Evolutionary conservation across 2,329 filamentous ascomycete species (phyloP), one percentile per base, ranked within the genome.

Genomic region (Phyllosticta capitalensis): DNA sequence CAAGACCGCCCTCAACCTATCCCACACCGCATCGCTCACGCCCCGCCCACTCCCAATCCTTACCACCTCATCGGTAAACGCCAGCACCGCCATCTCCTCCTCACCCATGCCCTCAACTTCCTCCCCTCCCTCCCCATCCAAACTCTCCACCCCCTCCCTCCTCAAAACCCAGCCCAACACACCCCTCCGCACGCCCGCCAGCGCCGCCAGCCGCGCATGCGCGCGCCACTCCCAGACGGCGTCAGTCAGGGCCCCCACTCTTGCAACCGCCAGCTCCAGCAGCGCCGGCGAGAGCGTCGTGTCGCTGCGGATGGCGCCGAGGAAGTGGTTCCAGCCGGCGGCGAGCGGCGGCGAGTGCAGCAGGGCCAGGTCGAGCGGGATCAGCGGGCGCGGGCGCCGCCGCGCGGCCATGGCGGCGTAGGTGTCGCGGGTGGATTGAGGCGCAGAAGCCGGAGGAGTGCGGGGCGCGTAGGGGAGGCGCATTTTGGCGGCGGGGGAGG

Each of bases 191-290:
- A 95, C 90, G 58, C 81, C 76, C 2, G 22, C 89, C 79, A 9
- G 83, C 84, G 0, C 78, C 81, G 50, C 74, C 72, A 14, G 78
- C 75, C 5, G 81, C 80, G 17, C 85, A 69, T 95, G 90, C 59
- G 89, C 83, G 28, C 76, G 81, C 90, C 89, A 95, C 72, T 95
- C 90, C 72, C 91, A 95, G 84, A 87, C 90, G 1, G 90, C 90
- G 19, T 81, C 74, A 72, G 95, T 95, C 66, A 90, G 81, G 12
- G 87, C 85, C 14, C 90, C 90, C 14, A 95, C 88, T 55, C 90
- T 82, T 67, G 84, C 89, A 66, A 95, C 91, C 64, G 88, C 86
- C n/a, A 92, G 78, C 76, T 95, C 90, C 64, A 88, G 84, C 56
- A 90, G 68, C 65, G 71, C 71, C 4, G 73, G 70, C 4, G 78